Conservation (phyloP, 768 basidiomycete species). For the Phallus indusiatus region DNA sequence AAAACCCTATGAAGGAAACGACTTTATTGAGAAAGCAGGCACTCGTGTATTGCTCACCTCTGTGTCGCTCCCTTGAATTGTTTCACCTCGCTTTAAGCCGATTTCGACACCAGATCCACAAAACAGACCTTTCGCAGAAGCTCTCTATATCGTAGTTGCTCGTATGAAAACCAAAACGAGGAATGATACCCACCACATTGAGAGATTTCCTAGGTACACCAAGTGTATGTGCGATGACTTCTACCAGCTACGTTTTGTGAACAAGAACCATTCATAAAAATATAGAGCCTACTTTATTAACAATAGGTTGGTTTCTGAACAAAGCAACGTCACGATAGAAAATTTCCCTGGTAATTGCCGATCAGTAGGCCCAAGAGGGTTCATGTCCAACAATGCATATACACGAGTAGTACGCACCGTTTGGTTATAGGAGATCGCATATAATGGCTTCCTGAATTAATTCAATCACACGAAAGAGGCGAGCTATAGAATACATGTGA, state of each 20-base stretch:
- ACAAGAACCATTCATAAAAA: background rate
- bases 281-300: conserved; percentile 52
- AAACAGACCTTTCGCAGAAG: conserved; percentile 82
- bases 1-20: conserved; percentile 44
- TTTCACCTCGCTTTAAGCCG: conserved; percentile 45
- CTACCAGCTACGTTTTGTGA: conserved; percentile 54
- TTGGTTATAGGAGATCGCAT: conserved; percentile 52
- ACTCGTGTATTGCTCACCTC: conserved; percentile 35
- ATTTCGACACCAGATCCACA: conserved; percentile 58
- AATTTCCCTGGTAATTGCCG: conserved; percentile 49
- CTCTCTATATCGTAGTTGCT: conserved; percentile 45
- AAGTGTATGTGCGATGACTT: conserved; percentile 83
- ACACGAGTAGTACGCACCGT: conserved; percentile 29
- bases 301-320: conserved; percentile 68
- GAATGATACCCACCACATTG: conserved; percentile 50
- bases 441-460: conserved; percentile 59
- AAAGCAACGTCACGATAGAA: conserved; percentile 78
- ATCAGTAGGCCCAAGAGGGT: background rate
- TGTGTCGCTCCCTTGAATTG: conserved; percentile 39
- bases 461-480: conserved; percentile 57
- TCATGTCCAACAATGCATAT: too few species aligned
- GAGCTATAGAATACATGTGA: conserved; percentile 37
- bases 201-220: conserved; percentile 63
- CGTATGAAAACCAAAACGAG: background rate
- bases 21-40: background rate